Conservation (phyloP, 805 yeast genomes). For the Saccharomycopsis synnaedendra region DNA sequence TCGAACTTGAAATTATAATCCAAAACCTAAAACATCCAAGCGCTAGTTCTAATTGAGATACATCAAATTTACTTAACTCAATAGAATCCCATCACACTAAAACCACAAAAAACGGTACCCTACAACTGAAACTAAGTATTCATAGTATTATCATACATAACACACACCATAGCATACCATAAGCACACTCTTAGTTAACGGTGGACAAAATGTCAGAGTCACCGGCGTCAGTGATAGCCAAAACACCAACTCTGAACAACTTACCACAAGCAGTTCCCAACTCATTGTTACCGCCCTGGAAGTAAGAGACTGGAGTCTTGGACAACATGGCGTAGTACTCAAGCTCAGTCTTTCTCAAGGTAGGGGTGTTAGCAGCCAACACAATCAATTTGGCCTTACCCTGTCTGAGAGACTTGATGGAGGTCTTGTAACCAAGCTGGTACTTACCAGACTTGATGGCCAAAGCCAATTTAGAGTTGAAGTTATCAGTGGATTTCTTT, state of each 20-base stretch:
- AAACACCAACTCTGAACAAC: slow-evolving; percentile 98
- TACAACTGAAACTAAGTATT: no score
- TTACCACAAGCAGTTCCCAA: slow-evolving; percentile 99
- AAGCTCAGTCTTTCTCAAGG: slow-evolving; percentile 98
- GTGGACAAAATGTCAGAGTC: slow-evolving; percentile 95
- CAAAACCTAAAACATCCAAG: no score
- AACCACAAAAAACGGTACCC: no score
- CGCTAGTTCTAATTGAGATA: no score
- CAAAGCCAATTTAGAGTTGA: slow-evolving; percentile 96
- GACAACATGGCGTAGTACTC: slow-evolving; percentile 99
- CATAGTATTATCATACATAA: no score
- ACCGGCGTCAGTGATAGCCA: slow-evolving; percentile 96
- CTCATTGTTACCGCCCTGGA: slow-evolving; percentile 99
- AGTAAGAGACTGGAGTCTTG: slow-evolving; percentile 93
- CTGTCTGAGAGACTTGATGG: slow-evolving; percentile 95
- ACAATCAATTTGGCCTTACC: slow-evolving; percentile 98
- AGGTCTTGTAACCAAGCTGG: slow-evolving; percentile 99
- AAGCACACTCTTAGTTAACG: slow-evolving; percentile 9
- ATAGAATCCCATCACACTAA: no score
- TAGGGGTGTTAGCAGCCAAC: slow-evolving; percentile 99
- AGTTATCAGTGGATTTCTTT: slow-evolving; percentile 85
- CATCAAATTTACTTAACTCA: no score
- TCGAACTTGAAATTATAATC: no score
- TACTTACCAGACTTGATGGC: slow-evolving; percentile 99
- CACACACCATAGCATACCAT: no score